Conservation (phyloP, 768 basidiomycete species). For the Clitopilus hobsonii region DNA sequence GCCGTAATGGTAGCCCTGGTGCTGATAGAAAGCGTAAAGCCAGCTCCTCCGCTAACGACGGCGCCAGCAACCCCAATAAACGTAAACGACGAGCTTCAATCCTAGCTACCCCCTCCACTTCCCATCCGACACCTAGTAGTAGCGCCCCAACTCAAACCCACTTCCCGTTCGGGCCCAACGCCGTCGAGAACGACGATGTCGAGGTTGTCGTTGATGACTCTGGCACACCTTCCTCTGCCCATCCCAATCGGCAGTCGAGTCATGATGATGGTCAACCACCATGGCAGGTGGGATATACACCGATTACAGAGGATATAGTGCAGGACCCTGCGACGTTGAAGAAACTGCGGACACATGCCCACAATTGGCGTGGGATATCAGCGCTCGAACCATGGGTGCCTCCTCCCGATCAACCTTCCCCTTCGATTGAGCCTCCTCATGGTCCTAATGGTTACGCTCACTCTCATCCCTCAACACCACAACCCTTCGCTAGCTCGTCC, state of each 20-base stretch:
- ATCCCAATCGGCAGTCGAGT: background rate
- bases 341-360: conserved; percentile 53
- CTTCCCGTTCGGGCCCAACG: conserved; percentile 12
- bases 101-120: conserved; percentile 11
- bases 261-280: conserved; percentile 12
- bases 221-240: background rate
- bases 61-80: conserved; percentile 26
- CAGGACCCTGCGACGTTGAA: conserved; percentile 37
- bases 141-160: background rate
- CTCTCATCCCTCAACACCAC: conserved; percentile 1
- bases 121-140: background rate
- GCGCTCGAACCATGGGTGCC: conserved; percentile 30
- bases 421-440: conserved; percentile 4
- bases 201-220: conserved; percentile 43
- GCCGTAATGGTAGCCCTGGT: conserved; percentile 10
- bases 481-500: conserved; percentile 4
- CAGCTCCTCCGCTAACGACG: conserved; percentile 28
- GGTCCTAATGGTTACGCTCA: conserved; percentile 1
- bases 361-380: conserved; percentile 65
- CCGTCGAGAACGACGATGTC: conserved; percentile 36
- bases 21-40: conserved; percentile 26
- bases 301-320: conserved; percentile 42
- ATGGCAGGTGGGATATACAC: conserved; percentile 39
- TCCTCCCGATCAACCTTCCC: conserved; percentile 3
- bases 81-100: conserved; percentile 19